phyloP scores from a whole-genome alignment of 495 filamentous ascomycete species.

The Clohesyomyces aquaticus region DNA sequence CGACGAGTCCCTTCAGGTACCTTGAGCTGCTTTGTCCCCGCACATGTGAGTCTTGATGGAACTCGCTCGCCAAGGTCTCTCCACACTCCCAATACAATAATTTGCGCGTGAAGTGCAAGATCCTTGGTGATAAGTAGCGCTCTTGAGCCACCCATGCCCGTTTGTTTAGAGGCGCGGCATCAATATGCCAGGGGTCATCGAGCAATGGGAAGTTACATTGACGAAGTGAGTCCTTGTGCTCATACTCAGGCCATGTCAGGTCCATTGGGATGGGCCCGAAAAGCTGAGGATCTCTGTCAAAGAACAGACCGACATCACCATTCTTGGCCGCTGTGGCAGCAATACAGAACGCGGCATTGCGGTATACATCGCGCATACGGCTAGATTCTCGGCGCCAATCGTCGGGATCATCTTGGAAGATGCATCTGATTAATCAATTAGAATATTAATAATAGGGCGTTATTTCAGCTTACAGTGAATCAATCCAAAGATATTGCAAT shows the following conservation, averaged over 20 bases:
- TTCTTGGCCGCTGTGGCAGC: slow-evolving; percentile 3
- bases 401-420: not conserved
- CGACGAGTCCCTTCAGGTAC: no score
- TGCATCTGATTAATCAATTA: no score
- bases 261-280: not conserved
- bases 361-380: not conserved
- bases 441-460: not conserved
- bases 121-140: not conserved
- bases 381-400: not conserved
- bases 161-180: not conserved
- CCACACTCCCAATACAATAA: not conserved
- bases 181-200: not conserved
- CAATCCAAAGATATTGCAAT: slow-evolving; percentile 5
- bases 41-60: not conserved
- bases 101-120: not conserved
- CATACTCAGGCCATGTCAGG: no score
- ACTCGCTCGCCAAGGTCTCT: not conserved
- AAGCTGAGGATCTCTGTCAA: not conserved
- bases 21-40: no score
- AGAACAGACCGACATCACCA: not conserved
- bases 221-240: no score
- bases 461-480: not conserved
- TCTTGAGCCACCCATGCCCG: not conserved
- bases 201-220: not conserved
- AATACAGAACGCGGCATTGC: not conserved